Conservation (phyloP, 306 rosid species). For the Vicia faba region DNA sequence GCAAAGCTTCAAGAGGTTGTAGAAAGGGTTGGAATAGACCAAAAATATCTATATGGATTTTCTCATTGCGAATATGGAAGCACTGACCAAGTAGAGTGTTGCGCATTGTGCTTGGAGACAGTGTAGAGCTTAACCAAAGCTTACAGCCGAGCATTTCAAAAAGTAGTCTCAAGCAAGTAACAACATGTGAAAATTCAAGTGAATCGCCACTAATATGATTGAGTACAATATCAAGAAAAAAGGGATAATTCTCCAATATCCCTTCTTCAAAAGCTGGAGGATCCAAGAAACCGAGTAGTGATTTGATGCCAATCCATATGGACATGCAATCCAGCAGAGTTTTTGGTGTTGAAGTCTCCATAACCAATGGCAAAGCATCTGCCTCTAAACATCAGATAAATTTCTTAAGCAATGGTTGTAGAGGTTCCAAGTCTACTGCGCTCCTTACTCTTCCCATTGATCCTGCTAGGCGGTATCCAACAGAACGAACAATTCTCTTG, state of each 20-base stretch:
- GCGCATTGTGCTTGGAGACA: conserved; percentile 91
- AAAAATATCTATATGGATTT: conserved; percentile 93
- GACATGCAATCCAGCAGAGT: conserved; percentile 70
- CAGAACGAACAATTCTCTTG: conserved; percentile 88
- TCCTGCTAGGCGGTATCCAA: conserved; percentile 90
- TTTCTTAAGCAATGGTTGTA: conserved; percentile 90
- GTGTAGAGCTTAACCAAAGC: conserved; percentile 94
- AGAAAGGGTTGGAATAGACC: conserved; percentile 92
- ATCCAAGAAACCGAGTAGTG: conserved; percentile 90
- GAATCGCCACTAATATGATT: conserved; percentile 89
- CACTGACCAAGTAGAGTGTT: conserved; percentile 97
- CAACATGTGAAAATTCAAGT: conserved; percentile 83
- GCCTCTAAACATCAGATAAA: conserved; percentile 74
- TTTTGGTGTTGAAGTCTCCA: conserved; percentile 62
- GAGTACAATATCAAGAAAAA: conserved; percentile 89
- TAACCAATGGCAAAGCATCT: conserved; percentile 62
- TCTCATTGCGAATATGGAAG: conserved; percentile 90
- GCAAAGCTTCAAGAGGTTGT: conserved; percentile 98
- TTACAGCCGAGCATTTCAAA: conserved; percentile 97
- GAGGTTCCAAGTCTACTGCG: conserved; percentile 79
- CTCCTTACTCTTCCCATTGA: conserved; percentile 91
- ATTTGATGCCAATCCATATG: conserved; percentile 89
- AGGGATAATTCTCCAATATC: conserved; percentile 88
- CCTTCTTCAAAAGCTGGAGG: conserved; percentile 98
- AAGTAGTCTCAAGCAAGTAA: conserved; percentile 84